Conservation (phyloP, 2,329 filamentous ascomycete genomes). For the Pseudogymnoascus verrucosus region DNA sequence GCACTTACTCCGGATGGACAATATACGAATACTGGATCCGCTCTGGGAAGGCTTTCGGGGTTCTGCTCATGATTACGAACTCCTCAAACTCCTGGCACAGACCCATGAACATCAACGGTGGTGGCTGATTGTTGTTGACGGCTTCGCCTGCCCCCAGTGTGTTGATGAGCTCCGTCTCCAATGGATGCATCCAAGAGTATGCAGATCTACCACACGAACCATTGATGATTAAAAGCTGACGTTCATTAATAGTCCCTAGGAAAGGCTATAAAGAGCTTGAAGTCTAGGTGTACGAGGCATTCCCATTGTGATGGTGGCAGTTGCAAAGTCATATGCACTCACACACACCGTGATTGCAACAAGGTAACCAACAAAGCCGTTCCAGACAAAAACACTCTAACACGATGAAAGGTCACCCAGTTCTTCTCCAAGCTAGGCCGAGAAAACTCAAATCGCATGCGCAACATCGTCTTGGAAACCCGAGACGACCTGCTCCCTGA, state of each 20-base stretch:
- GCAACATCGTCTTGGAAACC: slow-evolving; percentile 2
- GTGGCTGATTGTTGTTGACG: slow-evolving; percentile 6
- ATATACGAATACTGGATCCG: background rate
- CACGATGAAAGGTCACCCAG: background rate
- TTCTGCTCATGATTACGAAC: background rate
- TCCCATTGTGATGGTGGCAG: background rate
- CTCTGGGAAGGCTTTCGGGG: background rate
- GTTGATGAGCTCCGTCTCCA: background rate
- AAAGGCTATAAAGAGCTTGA: background rate
- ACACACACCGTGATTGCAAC: background rate
- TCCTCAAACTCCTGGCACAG: background rate
- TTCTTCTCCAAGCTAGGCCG: background rate
- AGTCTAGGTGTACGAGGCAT: background rate
- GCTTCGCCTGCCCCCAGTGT: slow-evolving; percentile 5
- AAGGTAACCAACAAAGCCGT: slow-evolving; percentile 1
- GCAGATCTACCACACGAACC: too few relatives aligned
- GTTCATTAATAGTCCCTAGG: background rate
- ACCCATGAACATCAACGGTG: background rate
- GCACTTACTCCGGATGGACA: slow-evolving; percentile 3
- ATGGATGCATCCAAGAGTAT: background rate
- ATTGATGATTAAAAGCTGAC: background rate
- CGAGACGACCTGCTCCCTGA: background rate
- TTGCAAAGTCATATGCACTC: background rate
- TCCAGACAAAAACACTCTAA: background rate
- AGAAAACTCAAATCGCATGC: background rate